Evolutionary conservation across 2,329 filamentous ascomycete genomes (phyloP), one percentile per base, ranked within the genome.

Genomic region (Alternaria triticina): DNA sequence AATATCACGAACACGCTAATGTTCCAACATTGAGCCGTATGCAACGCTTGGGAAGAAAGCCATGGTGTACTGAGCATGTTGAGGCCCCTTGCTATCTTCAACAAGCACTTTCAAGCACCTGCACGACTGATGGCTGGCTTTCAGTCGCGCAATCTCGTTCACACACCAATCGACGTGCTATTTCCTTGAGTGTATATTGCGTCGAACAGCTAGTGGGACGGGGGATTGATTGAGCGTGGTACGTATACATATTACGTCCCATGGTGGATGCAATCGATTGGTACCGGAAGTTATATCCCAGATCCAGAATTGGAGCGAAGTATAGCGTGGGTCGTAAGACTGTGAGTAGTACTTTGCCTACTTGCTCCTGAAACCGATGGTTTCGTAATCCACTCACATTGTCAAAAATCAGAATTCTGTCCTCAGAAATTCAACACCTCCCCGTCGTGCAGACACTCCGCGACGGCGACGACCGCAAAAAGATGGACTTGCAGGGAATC

Each of bases 401-500:
- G 28, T 23, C 30, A 40, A 52, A 52, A 36, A 17, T 12, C 0
- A 4, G 12, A 49, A 28, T 2, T 3, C 6, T 4, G 3, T 15
- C 6, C 3, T 8, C 17, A n/a, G 15, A 1, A 36, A 33, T n/a
- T 5, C 33, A 40, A n/a, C 15, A 2, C 15, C 4, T 13, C 4
- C 8, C 1, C 33, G 1, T 40, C 36, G 2, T 40, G 1, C 36
- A 10, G 36, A 3, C 36, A 40, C n/a, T 2, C 17, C 47, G 20
- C 47, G 15, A 22, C 28, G n/a, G 12, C 47, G 17, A 33, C n/a
- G 43, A 17, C n/a, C 13, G 20, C 57, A 55, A 54, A 54, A 60
- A 60, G 15, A 50, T 62, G 59, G 59, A 62, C 59, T 62, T 43
- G 59, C 59, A 49, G 59, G 54, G 59, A 62, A 62, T 62, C 59